Percentiles rank a stretch among this genome's conserved stretches.
Conservation (phyloP, 2,329 filamentous ascomycete species). For the Epichloe typhina region DNA sequence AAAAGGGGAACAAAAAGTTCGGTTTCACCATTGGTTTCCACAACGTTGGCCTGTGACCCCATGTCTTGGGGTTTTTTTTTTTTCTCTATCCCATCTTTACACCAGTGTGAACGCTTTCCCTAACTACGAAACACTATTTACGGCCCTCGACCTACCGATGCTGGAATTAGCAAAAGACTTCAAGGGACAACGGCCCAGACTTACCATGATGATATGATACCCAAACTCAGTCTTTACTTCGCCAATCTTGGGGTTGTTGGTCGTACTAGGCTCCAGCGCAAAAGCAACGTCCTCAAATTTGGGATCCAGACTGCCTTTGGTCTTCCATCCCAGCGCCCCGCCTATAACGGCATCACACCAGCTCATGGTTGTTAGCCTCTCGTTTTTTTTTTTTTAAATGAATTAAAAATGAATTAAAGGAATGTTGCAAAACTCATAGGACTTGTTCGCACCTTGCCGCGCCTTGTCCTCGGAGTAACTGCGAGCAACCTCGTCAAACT, state of each 20-base stretch:
- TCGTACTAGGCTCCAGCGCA: slow-evolving; percentile 52
- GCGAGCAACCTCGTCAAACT: slow-evolving; percentile 63
- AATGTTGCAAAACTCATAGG: no score
- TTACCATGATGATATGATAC: slow-evolving; percentile 70
- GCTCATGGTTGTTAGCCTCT: background rate
- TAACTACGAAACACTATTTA: slow-evolving; percentile 16
- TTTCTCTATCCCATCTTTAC: no score
- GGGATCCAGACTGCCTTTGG: slow-evolving; percentile 50
- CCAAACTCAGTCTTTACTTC: slow-evolving; percentile 65
- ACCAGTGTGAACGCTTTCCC: no score
- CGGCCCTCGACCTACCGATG: slow-evolving; percentile 25
- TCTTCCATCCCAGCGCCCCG: slow-evolving; percentile 61
- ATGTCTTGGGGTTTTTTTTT: background rate
- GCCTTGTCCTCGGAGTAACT: slow-evolving; percentile 70
- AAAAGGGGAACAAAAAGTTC: slow-evolving; percentile 20
- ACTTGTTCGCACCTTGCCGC: slow-evolving; percentile 35
- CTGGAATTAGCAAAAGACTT: background rate
- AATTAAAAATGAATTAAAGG: background rate
- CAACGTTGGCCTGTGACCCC: background rate
- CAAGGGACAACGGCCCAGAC: slow-evolving; percentile 6
- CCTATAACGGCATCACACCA: slow-evolving; percentile 27
- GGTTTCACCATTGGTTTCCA: background rate
- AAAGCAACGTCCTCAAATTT: slow-evolving; percentile 64
- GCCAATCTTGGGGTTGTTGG: slow-evolving; percentile 48
- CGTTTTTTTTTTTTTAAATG: background rate